Percentiles rank a stretch among this genome's conserved stretches.
These are phyloP conservation scores for Bacidia rubella DNA, from an alignment of 495 filamentous ascomycete genomes.

Conservation along the genomic window DNA sequence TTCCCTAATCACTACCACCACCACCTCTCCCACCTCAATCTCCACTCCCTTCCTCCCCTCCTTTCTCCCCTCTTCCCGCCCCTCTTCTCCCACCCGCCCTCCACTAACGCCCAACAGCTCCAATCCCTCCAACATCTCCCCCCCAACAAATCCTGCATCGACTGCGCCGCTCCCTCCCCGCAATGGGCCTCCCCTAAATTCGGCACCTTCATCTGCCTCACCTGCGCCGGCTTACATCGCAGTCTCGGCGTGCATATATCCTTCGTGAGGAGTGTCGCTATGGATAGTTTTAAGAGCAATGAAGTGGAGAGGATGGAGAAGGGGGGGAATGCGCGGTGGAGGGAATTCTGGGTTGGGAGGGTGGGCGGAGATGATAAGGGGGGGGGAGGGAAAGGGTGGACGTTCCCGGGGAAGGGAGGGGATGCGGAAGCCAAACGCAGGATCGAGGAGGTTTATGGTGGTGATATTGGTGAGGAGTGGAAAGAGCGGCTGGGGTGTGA, in stretches of 20 bases:
- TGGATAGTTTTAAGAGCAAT: constrained; percentile 88
- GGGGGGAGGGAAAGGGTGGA: constrained; percentile 41
- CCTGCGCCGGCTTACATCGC: constrained; percentile 88
- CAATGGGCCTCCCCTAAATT: constrained; percentile 84
- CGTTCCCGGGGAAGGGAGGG: constrained; percentile 46
- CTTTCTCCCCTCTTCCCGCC: not conserved
- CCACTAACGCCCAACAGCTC: constrained; percentile 40
- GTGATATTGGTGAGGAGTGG: constrained; percentile 83
- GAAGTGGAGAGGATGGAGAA: constrained; percentile 79
- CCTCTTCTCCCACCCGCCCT: not conserved
- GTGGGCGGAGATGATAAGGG: constrained; percentile 33
- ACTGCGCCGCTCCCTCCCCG: constrained; percentile 85
- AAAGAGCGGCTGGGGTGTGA: constrained; percentile 81
- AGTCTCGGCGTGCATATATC: constrained; percentile 94
- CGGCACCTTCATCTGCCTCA: constrained; percentile 90
- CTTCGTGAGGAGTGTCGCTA: constrained; percentile 89
- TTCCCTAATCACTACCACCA: not conserved
- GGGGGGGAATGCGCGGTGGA: constrained; percentile 80
- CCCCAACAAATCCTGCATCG: constrained; percentile 78
- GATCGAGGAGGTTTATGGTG: constrained; percentile 72
- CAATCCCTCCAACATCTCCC: constrained; percentile 75
- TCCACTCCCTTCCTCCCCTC: constrained; percentile 5
- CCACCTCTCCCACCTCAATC: not conserved
- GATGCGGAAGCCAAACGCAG: constrained; percentile 45
- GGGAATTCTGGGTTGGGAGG: constrained; percentile 65